phyloP scores from a whole-genome alignment of 2,329 filamentous ascomycete genomes.

The Botryotinia convoluta region DNA sequence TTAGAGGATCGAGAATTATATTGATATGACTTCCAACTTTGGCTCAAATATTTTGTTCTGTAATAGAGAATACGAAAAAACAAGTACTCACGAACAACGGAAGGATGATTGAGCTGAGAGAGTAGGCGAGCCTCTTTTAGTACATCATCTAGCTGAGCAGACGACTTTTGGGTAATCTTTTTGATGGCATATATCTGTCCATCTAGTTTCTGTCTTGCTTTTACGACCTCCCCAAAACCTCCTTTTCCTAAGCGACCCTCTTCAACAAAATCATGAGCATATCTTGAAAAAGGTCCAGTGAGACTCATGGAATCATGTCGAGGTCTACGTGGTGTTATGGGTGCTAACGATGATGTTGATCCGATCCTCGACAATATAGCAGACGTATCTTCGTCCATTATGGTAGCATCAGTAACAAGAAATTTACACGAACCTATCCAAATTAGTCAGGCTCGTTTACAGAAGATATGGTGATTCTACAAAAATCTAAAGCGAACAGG shows the following conservation, averaged over 20 bases:
- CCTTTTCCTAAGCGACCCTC: slow-evolving; percentile 86
- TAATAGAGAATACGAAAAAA: neutral
- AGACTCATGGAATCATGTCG: slow-evolving; percentile 62
- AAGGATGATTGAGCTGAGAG: slow-evolving; percentile 88
- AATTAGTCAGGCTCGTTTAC: neutral
- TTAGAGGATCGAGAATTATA: neutral
- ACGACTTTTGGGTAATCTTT: slow-evolving; percentile 83
- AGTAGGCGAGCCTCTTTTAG: slow-evolving; percentile 83
- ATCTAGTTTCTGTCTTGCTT: slow-evolving; percentile 90
- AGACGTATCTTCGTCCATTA: slow-evolving; percentile 45
- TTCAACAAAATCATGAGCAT: slow-evolving; percentile 86
- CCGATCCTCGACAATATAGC: slow-evolving; percentile 42
- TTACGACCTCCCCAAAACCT: slow-evolving; percentile 94
- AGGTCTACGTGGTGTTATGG: slow-evolving; percentile 47
- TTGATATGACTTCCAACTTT: neutral
- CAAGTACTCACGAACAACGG: slow-evolving; percentile 45
- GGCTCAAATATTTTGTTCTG: neutral
- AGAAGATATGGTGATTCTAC: neutral
- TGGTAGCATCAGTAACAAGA: slow-evolving; percentile 61
- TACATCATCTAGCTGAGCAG: slow-evolving; percentile 76
- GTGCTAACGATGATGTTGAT: slow-evolving; percentile 44
- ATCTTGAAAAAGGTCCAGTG: slow-evolving; percentile 56
- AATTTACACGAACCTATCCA: slow-evolving; percentile 56
- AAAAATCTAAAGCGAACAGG: neutral
- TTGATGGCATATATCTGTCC: slow-evolving; percentile 95